phyloP scores from a whole-genome alignment of 768 basidiomycete genomes.

The Epithele typhae region DNA sequence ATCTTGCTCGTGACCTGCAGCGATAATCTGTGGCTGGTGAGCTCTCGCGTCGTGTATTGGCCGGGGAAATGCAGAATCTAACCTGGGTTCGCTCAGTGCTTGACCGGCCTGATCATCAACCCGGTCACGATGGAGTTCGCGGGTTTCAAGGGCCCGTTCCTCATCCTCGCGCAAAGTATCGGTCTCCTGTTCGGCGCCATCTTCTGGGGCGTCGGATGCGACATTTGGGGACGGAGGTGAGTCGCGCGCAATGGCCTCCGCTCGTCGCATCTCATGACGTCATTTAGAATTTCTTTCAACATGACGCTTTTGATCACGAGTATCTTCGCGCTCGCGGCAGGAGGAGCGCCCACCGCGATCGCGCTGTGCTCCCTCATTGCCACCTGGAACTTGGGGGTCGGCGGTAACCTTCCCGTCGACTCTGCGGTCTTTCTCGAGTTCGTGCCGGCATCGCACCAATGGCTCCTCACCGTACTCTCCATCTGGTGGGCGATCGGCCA shows the following conservation, averaged over 20 bases:
- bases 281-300: constrained; percentile 56
- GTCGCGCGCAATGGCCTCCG: too few species aligned
- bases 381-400: constrained; percentile 64
- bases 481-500: constrained; percentile 83
- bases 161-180: constrained; percentile 70
- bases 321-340: constrained; percentile 60
- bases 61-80: too few species aligned
- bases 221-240: constrained; percentile 68
- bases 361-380: constrained; percentile 49
- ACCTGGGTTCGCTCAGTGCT: constrained; percentile 42
- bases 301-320: constrained; percentile 64
- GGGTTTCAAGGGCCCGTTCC: constrained; percentile 48
- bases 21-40: constrained; percentile 67
- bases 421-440: constrained; percentile 76
- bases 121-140: constrained; percentile 64
- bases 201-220: constrained; percentile 65
- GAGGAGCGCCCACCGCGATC: constrained; percentile 50
- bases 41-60: too few species aligned
- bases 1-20: constrained; percentile 25
- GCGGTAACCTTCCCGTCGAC: constrained; percentile 73
- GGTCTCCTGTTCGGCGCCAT: constrained; percentile 67
- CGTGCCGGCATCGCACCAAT: constrained; percentile 68
- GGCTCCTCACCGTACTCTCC: constrained; percentile 67
- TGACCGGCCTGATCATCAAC: constrained; percentile 62
- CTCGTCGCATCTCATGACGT: too few species aligned